These are phyloP conservation scores for Amanita phalloides DNA, from an alignment of 768 basidiomycete species.

Conservation along the genomic window DNA sequence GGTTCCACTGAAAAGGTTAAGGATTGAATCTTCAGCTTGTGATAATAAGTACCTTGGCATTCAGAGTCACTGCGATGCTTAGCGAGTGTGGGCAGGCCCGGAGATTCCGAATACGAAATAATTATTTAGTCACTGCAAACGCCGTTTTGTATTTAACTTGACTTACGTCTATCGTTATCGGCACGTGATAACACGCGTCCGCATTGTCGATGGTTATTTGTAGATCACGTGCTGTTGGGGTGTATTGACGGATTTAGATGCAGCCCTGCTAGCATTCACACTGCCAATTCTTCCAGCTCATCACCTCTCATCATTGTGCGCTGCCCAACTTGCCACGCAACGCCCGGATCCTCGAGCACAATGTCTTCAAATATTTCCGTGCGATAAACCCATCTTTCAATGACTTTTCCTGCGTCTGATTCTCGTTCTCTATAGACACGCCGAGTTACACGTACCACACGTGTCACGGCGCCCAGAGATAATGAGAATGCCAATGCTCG, in stretches of 20 bases:
- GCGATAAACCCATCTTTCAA: constrained; percentile 11
- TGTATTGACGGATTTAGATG: constrained; percentile 14
- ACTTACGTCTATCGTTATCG: too few species aligned
- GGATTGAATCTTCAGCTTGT: too few species aligned
- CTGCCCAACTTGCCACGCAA: constrained; percentile 12
- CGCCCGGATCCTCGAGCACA: constrained; percentile 14
- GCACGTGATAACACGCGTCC: constrained; percentile 30
- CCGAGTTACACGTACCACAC: constrained; percentile 48
- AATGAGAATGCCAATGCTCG: constrained; percentile 69
- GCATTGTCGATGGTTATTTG: constrained; percentile 8
- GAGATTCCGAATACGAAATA: too few species aligned
- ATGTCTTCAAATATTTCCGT: constrained; percentile 43
- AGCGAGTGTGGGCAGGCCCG: not conserved
- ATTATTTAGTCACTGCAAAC: not conserved
- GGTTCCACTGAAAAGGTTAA: constrained; percentile 7
- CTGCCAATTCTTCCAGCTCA: constrained; percentile 14
- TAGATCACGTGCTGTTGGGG: constrained; percentile 11
- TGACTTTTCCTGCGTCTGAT: constrained; percentile 4
- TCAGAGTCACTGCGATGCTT: not conserved
- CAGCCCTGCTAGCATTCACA: constrained; percentile 4
- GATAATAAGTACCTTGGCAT: not conserved
- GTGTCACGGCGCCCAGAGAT: constrained; percentile 44
- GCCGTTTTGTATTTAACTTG: not conserved
- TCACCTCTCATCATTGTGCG: constrained; percentile 6
- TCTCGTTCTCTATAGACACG: constrained; percentile 38